Percentiles rank a stretch among this genome's conserved stretches.
Conservation (phyloP, 768 basidiomycete genomes). For the Udeniomyces megalosporus region DNA sequence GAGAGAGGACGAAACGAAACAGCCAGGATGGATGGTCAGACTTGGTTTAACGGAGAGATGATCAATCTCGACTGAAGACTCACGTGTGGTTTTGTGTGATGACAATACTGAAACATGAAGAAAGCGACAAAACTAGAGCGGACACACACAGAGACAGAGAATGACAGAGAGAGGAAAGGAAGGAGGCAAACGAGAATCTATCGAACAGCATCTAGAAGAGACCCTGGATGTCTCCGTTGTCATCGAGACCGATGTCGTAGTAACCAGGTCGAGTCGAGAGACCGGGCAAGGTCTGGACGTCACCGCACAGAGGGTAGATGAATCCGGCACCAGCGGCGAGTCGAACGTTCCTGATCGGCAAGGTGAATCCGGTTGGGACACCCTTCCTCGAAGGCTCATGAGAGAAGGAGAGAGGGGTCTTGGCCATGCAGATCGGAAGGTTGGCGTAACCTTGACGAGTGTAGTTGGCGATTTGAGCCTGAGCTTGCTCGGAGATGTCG, state of each 20-base stretch:
- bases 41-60: no score
- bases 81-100: no score
- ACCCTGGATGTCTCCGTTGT: constrained; percentile 15
- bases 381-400: constrained; percentile 83
- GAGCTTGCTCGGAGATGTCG: constrained; percentile 65
- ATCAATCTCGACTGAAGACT: no score
- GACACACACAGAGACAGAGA: no score
- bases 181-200: not conserved
- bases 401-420: constrained; percentile 95
- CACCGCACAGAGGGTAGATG: constrained; percentile 66
- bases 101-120: no score
- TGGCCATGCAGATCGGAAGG: constrained; percentile 75
- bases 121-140: no score
- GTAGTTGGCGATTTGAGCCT: constrained; percentile 75
- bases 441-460: constrained; percentile 46
- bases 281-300: constrained; percentile 98
- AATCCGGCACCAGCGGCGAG: constrained; percentile 88
- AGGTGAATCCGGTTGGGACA: constrained; percentile 74
- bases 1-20: no score
- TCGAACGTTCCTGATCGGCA: constrained; percentile 76
- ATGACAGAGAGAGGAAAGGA: not conserved
- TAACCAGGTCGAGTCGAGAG: constrained; percentile 74
- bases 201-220: constrained; percentile 14
- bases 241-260: constrained; percentile 16
- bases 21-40: no score